phyloP scores from a whole-genome alignment of 306 rosid species.

The Mimosa pudica region DNA sequence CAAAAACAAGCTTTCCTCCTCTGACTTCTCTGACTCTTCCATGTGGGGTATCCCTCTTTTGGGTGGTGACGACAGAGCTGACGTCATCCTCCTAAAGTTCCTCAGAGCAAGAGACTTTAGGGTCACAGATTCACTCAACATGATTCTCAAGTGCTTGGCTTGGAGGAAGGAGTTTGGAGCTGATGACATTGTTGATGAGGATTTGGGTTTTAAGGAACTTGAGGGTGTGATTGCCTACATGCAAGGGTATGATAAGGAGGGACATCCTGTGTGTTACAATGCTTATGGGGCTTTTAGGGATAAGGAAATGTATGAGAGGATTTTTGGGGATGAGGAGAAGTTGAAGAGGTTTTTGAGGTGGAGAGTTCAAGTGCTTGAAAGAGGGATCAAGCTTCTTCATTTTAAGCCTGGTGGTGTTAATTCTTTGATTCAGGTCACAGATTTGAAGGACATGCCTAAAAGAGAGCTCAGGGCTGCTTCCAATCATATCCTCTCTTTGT shows the following conservation, averaged over 20 bases:
- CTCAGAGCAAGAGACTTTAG: constrained; percentile 81
- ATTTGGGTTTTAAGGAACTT: constrained; percentile 71
- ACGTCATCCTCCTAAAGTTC: constrained; percentile 73
- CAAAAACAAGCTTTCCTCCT: constrained; percentile 49
- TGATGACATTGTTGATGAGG: constrained; percentile 58
- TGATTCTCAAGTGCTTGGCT: constrained; percentile 62
- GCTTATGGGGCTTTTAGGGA: constrained; percentile 80
- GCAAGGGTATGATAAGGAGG: constrained; percentile 68
- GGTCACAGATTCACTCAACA: constrained; percentile 55
- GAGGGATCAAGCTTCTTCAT: constrained; percentile 66
- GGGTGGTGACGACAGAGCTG: constrained; percentile 54
- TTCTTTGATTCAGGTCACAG: constrained; percentile 81
- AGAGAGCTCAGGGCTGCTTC: constrained; percentile 84
- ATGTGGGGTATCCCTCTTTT: constrained; percentile 71
- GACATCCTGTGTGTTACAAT: constrained; percentile 88
- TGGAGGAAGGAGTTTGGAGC: constrained; percentile 79
- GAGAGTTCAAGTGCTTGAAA: constrained; percentile 87
- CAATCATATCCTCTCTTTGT: constrained; percentile 77
- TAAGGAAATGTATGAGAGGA: constrained; percentile 63
- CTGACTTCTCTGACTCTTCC: constrained; percentile 41
- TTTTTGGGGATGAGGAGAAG: constrained; percentile 83
- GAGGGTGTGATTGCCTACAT: constrained; percentile 82
- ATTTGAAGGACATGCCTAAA: constrained; percentile 92
- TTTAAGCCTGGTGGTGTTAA: constrained; percentile 82
- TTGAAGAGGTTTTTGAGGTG: constrained; percentile 72